Evolutionary conservation across 441 rosid species (phyloP).

Genomic region (Daphne laureola): DNA sequence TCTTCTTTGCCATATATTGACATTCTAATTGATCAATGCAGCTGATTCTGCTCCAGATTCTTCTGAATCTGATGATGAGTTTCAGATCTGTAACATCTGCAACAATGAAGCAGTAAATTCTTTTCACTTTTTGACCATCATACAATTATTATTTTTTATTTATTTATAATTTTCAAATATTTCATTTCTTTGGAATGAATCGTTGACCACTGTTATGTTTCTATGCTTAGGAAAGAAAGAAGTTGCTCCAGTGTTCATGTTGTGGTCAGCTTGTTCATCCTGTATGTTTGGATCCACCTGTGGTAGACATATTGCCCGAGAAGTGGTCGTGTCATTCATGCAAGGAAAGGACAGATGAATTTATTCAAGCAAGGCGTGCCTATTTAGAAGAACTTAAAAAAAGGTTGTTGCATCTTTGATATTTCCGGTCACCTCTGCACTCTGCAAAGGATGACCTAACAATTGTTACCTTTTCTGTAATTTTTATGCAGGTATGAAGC

Average conservation of each 20-base stretch:
- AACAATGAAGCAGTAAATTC: slow-evolving; percentile 76
- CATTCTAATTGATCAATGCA: slow-evolving; percentile 33
- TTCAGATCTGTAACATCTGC: slow-evolving; percentile 96
- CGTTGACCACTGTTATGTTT: slow-evolving; percentile 17
- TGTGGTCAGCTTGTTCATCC: slow-evolving; percentile 90
- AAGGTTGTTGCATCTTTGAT: slow-evolving; percentile 38
- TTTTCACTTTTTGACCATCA: slow-evolving; percentile 12
- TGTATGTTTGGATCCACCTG: slow-evolving; percentile 79
- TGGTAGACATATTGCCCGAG: slow-evolving; percentile 57
- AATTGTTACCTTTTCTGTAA: slow-evolving; percentile 15
- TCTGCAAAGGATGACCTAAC: neutral
- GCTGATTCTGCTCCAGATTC: slow-evolving; percentile 84
- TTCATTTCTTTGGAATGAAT: slow-evolving; percentile 13
- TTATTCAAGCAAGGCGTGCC: slow-evolving; percentile 58
- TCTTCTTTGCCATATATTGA: neutral
- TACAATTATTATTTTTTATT: no score
- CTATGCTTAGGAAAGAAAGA: slow-evolving; percentile 77
- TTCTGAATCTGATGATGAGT: slow-evolving; percentile 94
- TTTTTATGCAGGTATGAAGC: slow-evolving; percentile 65
- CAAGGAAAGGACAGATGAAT: slow-evolving; percentile 95
- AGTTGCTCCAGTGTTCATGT: slow-evolving; percentile 89
- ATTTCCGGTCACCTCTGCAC: slow-evolving; percentile 8
- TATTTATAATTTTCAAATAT: neutral
- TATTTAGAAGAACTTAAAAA: slow-evolving; percentile 65
- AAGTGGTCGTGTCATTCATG: slow-evolving; percentile 94